These are phyloP conservation scores for Leptographium procerum DNA, from an alignment of 2,329 filamentous ascomycete species.

Conservation along the genomic window DNA sequence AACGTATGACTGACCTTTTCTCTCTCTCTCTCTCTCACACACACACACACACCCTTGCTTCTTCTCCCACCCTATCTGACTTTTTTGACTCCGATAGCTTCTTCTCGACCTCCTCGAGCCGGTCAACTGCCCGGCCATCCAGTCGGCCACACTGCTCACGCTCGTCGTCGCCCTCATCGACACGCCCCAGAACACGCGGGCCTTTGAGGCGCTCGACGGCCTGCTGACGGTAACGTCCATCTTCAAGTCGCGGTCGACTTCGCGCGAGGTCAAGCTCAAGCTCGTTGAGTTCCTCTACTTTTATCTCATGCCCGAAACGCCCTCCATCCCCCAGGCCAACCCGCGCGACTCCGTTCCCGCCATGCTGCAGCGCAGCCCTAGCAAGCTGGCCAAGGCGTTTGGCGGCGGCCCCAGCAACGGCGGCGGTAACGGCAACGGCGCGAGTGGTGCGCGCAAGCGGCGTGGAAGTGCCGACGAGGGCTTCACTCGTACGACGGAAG, in stretches of 20 bases:
- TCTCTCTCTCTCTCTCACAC: background rate
- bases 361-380: conserved; percentile 55
- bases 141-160: conserved; percentile 79
- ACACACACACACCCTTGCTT: no score
- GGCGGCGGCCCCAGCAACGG: conserved; percentile 22
- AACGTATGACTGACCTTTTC: conserved; percentile 45
- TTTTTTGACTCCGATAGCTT: conserved; percentile 32
- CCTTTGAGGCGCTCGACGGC: conserved; percentile 85
- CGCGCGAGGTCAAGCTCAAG: conserved; percentile 83
- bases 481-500: conserved; percentile 56
- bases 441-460: conserved; percentile 2
- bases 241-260: conserved; percentile 80
- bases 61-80: background rate
- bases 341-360: conserved; percentile 28
- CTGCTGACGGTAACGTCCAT: conserved; percentile 83
- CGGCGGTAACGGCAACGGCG: conserved; percentile 19
- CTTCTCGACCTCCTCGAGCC: conserved; percentile 90
- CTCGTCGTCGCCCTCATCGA: conserved; percentile 84
- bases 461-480: conserved; percentile 11
- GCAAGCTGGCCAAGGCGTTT: conserved; percentile 53
- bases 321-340: conserved; percentile 38
- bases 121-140: conserved; percentile 81
- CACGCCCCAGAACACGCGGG: conserved; percentile 75
- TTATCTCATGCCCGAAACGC: conserved; percentile 90
- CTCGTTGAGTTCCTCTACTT: conserved; percentile 98